Base-by-base conservation (phyloP, 192 early-diverging fungal species). In the Phlyctochytrium bullatum region DNA sequence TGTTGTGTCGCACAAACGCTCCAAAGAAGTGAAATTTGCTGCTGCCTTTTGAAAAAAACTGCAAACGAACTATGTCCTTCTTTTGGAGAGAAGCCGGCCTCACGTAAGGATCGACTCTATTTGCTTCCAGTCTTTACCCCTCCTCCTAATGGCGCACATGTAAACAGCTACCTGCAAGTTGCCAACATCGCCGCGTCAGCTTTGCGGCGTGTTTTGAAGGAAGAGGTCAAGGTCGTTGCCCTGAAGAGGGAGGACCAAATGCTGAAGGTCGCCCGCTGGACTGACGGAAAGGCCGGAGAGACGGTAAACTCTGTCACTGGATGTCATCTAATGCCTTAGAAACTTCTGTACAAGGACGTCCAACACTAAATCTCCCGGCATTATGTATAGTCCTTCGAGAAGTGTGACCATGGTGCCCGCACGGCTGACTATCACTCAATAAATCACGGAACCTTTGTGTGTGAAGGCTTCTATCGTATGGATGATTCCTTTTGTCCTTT, bases 81-180 rank as follows among this genome's bases (percentile, higher is more conserved):
- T 83, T 72, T 68, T 81, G 83, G 83, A 79, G 76, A 67, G 78
- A 79, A 72, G 83, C 78, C 25, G 83, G 83, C 52, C 60, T 84
- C 54, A 78, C 73, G 83, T 84, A 62, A 59, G 79, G 65, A 52
- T 23, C 57, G 2, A 51, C 50, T 65, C 30, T 27, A 17, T 25
- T 35, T 29, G 59, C 33, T 17, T 62, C 20, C 32, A 6, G 28
- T 62, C 31, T 40, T 58, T 40, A 62, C n/a, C n/a, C n/a, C 50
- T 6, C 14, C 35, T 6, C 36, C 52, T 61, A 20, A 20, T 23
- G 36, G 34, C 64, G 65, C 93, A n/a, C n/a, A n/a, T n/a, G n/a
- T n/a, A n/a, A n/a, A n/a, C n/a, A n/a, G 93, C 72, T 95, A 95
- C 82, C 80, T 95, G 66, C 87, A 92, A 76, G 92, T 91, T 80